Conservation (phyloP, 768 basidiomycete species). For the Obba rivulosa region DNA sequence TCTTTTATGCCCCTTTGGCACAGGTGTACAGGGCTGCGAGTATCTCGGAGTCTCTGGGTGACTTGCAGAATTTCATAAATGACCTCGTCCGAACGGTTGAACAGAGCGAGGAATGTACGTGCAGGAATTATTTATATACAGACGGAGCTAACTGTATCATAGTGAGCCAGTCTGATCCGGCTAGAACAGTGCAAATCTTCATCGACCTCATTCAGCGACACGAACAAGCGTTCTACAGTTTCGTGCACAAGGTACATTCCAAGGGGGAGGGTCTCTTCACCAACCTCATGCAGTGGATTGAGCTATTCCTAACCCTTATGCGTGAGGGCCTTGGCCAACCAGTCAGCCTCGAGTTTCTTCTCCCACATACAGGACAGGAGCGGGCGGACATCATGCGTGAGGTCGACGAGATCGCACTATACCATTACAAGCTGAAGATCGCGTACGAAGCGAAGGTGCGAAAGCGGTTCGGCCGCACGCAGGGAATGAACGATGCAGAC, state of each 20-base stretch:
- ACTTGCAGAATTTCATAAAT: constrained; percentile 90
- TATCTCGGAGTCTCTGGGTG: constrained; percentile 88
- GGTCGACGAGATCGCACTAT: constrained; percentile 82
- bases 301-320: constrained; percentile 85
- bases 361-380: constrained; percentile 78
- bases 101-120: constrained; percentile 80
- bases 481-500: constrained; percentile 45
- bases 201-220: constrained; percentile 92
- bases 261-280: constrained; percentile 95
- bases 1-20: constrained; percentile 94
- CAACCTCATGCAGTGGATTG: constrained; percentile 94
- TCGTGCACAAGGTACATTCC: constrained; percentile 97
- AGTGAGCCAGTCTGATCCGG: constrained; percentile 85
- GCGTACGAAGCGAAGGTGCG: constrained; percentile 89
- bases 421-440: constrained; percentile 94
- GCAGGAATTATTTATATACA: not conserved
- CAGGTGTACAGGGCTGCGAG: constrained; percentile 97
- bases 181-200: constrained; percentile 84
- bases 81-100: constrained; percentile 96
- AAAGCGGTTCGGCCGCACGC: constrained; percentile 69
- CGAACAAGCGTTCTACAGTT: constrained; percentile 92
- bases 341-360: constrained; percentile 82
- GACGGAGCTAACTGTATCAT: not conserved
- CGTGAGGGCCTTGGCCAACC: constrained; percentile 77
- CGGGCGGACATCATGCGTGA: constrained; percentile 76